Base-by-base conservation (phyloP, 139 green algal species). In the Coelastrella sp. region DNA sequence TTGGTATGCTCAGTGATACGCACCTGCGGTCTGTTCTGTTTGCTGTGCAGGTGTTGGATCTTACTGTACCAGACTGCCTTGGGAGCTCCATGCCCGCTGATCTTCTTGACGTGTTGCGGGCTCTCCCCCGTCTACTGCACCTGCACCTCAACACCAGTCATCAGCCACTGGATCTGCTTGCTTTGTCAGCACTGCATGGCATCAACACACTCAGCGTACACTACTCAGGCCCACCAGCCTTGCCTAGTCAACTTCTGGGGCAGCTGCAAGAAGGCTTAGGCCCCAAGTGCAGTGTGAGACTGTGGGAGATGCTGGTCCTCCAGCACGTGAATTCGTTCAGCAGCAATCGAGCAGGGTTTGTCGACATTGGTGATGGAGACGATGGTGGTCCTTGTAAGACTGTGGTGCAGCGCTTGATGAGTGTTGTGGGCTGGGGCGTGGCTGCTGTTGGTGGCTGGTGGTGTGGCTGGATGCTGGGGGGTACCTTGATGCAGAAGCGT, bases 271-370 rank as follows among this genome's bases (percentile, higher is more conserved):
- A 21, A 6, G 75, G 75, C 1, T 9, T 71, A 5, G 75, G 75
- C 6, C 4, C n/a, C 0, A 13, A 51, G 51, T 82, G 75, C 75
- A 69, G 38, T 38, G 75, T 82, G 30, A 35, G 66, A 53, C n/a
- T 82, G 50, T 82, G 75, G 75, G 75, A 82, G 75, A 37, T 71
- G 5, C 30, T 82, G 19, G 75, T 82, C 2, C n/a, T 82, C 51
- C 75, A 63, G n/a, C 45, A 63, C 25, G 21, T 23, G 7, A 60
- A 43, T 21, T 82, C 75, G 23, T 82, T 82, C 40, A 53, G 51
- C 17, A 17, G 23, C 5, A 4, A 13, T 37, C 50, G 32, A 7
- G 35, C 23, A 7, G 75, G 8, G 15, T 51, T 1, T 4, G 53
- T 35, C 37, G 75, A 53, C 3, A 53, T 37, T 2, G 53, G 7